Conservation (phyloP, 176 grass and related monocot species). For the Phragmites australis region DNA sequence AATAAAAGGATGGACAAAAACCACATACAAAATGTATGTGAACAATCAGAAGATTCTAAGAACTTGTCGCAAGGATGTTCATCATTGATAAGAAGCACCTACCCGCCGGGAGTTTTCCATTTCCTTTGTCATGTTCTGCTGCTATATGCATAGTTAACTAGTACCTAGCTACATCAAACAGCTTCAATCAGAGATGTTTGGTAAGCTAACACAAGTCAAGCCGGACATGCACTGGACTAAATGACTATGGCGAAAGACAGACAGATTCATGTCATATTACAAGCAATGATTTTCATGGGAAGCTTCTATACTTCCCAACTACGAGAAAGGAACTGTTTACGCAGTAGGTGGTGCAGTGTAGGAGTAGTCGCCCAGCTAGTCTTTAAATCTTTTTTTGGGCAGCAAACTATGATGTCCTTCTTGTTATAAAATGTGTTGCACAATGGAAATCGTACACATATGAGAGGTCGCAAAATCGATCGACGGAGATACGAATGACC, state of each 20-base stretch:
- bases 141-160: background rate
- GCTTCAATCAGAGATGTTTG: constrained; percentile 17
- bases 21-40: background rate
- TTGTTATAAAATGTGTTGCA: background rate
- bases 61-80: background rate
- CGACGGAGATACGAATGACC: background rate
- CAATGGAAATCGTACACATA: constrained; percentile 2
- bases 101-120: background rate
- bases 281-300: constrained; percentile 30
- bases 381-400: background rate
- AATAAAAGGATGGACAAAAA: background rate
- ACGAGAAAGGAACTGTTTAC: background rate
- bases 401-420: background rate
- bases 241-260: background rate
- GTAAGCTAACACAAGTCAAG: constrained; percentile 44
- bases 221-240: constrained; percentile 2
- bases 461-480: background rate
- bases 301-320: constrained; percentile 30
- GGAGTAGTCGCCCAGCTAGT: too few relatives aligned
- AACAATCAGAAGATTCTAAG: background rate
- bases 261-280: background rate
- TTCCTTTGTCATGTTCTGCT: background rate
- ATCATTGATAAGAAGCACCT: background rate
- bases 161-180: background rate
- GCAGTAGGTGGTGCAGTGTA: background rate